Percentiles rank a stretch among this genome's conserved stretches.
phyloP scores from a whole-genome alignment of 352 stramenopile species.

The Phytopythium litorale region DNA sequence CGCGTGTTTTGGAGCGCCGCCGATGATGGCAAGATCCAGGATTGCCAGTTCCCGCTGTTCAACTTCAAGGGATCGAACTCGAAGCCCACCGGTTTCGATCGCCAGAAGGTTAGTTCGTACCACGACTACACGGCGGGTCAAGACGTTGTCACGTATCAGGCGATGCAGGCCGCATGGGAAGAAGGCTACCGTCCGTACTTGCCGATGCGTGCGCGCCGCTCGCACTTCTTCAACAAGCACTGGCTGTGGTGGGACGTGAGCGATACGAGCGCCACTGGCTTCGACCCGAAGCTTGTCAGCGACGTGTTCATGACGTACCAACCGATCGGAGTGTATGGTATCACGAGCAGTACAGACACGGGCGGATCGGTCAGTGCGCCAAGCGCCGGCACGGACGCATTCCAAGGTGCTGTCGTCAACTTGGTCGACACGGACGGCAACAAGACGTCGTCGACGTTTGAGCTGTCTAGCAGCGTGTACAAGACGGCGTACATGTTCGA shows the following conservation, averaged over 20 bases:
- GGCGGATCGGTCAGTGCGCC: slow-evolving; percentile 18
- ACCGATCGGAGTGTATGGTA: slow-evolving; percentile 45
- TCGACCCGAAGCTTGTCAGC: slow-evolving; percentile 30
- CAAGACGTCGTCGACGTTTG: slow-evolving; percentile 19
- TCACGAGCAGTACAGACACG: slow-evolving; percentile 20
- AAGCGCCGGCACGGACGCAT: slow-evolving; percentile 14
- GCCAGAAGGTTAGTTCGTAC: slow-evolving; percentile 24
- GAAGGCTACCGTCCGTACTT: slow-evolving; percentile 66
- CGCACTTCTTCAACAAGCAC: slow-evolving; percentile 65
- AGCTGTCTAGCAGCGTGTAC: slow-evolving; percentile 16
- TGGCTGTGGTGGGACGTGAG: slow-evolving; percentile 59
- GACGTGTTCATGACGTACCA: slow-evolving; percentile 52
- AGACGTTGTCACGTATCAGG: slow-evolving; percentile 40
- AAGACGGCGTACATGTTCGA: slow-evolving; percentile 10
- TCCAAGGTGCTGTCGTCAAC: slow-evolving; percentile 15
- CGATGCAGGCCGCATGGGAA: slow-evolving; percentile 39
- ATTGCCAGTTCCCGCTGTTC: slow-evolving; percentile 59
- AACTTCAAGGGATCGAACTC: slow-evolving; percentile 39
- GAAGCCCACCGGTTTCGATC: slow-evolving; percentile 23
- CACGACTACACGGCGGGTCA: slow-evolving; percentile 23
- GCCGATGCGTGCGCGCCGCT: slow-evolving; percentile 48
- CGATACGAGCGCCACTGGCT: slow-evolving; percentile 27
- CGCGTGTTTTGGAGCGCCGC: slow-evolving; percentile 55
- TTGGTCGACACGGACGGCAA: slow-evolving; percentile 16
- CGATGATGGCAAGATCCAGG: slow-evolving; percentile 39